Conservation (phyloP, 805 yeast genomes). For the Metschnikowia matae region DNA sequence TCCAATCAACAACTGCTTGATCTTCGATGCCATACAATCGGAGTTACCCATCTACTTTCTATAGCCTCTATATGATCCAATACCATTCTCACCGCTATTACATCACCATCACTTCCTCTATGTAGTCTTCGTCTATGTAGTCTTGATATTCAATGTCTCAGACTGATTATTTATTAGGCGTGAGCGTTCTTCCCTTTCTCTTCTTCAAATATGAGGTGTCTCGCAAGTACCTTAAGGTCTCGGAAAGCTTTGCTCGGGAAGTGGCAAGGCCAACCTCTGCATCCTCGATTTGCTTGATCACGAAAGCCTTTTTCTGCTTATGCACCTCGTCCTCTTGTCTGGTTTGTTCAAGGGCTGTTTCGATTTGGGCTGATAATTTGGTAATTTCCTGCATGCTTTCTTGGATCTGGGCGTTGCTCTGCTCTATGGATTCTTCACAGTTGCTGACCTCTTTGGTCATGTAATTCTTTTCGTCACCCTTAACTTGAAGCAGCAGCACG, state of each 20-base stretch:
- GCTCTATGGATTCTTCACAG: constrained; percentile 47
- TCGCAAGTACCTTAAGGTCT: constrained; percentile 31
- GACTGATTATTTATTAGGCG: constrained; percentile 18
- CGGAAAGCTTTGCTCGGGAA: constrained; percentile 27
- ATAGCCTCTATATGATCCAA: neutral
- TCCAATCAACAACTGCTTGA: constrained; percentile 76
- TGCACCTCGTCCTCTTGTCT: constrained; percentile 20
- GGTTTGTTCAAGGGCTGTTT: constrained; percentile 19
- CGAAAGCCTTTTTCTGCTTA: constrained; percentile 17
- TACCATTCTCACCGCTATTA: too few relatives aligned
- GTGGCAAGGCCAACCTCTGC: constrained; percentile 23
- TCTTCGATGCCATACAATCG: constrained; percentile 67
- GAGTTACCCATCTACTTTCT: constrained; percentile 70
- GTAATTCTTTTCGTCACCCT: constrained; percentile 58
- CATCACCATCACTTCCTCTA: too few relatives aligned
- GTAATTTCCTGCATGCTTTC: constrained; percentile 19
- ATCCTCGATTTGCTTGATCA: constrained; percentile 19
- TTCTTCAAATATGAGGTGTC: constrained; percentile 41
- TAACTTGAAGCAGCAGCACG: constrained; percentile 43
- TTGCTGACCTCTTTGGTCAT: constrained; percentile 55
- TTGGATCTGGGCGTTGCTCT: constrained; percentile 34
- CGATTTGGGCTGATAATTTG: constrained; percentile 19
- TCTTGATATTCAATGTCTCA: too few relatives aligned
- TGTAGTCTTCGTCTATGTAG: too few relatives aligned
- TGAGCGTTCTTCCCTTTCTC: constrained; percentile 37